Percentiles rank a stretch among this genome's conserved stretches.
phyloP scores from a whole-genome alignment of 139 green algal species.

The Chlorella sp. region DNA sequence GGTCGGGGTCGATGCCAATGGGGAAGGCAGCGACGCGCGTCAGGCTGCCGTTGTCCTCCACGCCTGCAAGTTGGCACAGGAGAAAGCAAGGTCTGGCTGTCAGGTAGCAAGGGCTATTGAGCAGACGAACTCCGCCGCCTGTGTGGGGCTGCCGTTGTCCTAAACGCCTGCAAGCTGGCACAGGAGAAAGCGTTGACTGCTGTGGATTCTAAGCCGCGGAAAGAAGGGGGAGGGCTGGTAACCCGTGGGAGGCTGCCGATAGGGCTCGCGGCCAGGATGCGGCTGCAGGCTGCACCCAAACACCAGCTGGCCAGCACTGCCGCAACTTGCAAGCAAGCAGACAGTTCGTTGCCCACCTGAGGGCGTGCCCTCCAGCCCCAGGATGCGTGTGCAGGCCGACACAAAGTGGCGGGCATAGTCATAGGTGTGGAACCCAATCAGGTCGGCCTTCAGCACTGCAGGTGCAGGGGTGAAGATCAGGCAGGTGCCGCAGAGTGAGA shows the following conservation, averaged over 20 bases:
- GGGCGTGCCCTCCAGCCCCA: slow-evolving; percentile 91
- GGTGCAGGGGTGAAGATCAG: too few species aligned
- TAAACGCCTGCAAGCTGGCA: slow-evolving; percentile 77
- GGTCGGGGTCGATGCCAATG: slow-evolving; percentile 98
- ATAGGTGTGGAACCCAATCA: slow-evolving; percentile 96
- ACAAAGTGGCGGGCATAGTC: slow-evolving; percentile 97
- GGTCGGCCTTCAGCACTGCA: slow-evolving; percentile 86
- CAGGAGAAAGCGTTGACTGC: too few species aligned
- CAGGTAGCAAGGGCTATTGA: too few species aligned
- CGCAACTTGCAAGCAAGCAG: too few species aligned
- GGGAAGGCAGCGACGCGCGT: slow-evolving; percentile 91
- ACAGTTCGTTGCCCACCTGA: slow-evolving; percentile 48
- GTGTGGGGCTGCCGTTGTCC: slow-evolving; percentile 86
- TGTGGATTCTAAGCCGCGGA: too few species aligned
- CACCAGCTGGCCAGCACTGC: too few species aligned
- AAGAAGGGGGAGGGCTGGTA: too few species aligned
- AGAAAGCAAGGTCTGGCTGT: too few species aligned
- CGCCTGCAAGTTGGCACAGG: slow-evolving; percentile 60
- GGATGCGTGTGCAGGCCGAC: slow-evolving; percentile 88
- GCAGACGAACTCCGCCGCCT: slow-evolving; percentile 85
- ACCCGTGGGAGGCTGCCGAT: too few species aligned
- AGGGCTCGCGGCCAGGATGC: too few species aligned
- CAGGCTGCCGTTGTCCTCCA: slow-evolving; percentile 94
- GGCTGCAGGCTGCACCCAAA: too few species aligned
- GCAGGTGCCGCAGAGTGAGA: too few species aligned